Evolutionary conservation across 1,284 basidiomycete species (phyloP).

Genomic region (Hemileia vastatrix): DNA sequence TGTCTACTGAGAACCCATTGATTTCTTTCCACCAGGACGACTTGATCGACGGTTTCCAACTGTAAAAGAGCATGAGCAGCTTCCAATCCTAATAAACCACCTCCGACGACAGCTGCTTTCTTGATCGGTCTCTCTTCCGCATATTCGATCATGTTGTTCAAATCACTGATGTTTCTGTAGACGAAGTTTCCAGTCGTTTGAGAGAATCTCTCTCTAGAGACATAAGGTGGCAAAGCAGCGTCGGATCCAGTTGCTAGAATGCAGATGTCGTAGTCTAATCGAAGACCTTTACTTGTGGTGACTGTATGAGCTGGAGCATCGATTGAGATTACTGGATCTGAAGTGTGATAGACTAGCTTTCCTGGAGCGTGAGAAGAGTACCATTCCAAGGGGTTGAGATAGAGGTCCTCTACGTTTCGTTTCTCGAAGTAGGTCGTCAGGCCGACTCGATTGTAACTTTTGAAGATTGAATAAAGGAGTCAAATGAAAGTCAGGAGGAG

Average conservation of each 20-base stretch:
- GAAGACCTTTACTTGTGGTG: constrained; percentile 50
- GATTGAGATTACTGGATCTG: constrained; percentile 49
- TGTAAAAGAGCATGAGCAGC: constrained; percentile 65
- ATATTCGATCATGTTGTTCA: constrained; percentile 34
- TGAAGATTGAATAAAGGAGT: constrained; percentile 25
- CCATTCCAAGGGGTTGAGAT: constrained; percentile 57
- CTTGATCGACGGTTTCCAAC: constrained; percentile 49
- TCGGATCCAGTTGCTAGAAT: constrained; percentile 60
- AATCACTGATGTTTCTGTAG: constrained; percentile 57
- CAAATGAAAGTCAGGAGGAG: background rate
- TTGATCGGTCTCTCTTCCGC: constrained; percentile 36
- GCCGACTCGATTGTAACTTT: constrained; percentile 51
- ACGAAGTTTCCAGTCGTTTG: constrained; percentile 56
- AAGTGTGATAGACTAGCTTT: constrained; percentile 38
- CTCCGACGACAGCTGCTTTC: constrained; percentile 58
- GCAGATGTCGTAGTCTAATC: constrained; percentile 55
- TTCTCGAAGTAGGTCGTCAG: constrained; percentile 56
- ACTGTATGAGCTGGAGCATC: constrained; percentile 50
- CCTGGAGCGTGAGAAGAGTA: constrained; percentile 49
- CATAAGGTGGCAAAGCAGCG: constrained; percentile 58
- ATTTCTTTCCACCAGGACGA: constrained; percentile 56
- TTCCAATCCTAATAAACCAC: constrained; percentile 62
- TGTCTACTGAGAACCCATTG: constrained; percentile 60
- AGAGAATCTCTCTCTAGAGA: constrained; percentile 48
- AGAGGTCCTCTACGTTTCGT: constrained; percentile 57